Evolutionary conservation across 768 basidiomycete species (phyloP), one percentile per base, ranked within the genome.

Genomic region (Cystobasidium ongulense): DNA sequence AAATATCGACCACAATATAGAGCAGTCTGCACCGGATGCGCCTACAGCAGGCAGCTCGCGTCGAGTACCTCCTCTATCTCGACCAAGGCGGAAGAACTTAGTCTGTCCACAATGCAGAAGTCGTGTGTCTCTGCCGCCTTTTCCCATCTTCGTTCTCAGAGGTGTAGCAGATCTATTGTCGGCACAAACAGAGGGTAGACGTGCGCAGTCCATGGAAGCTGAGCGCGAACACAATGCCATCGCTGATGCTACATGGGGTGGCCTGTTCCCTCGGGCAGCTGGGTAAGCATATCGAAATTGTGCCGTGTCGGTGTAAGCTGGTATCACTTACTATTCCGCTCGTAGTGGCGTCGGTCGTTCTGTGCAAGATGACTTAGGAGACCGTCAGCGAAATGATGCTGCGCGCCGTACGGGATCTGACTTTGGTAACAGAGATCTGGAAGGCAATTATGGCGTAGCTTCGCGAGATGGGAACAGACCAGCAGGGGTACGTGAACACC

Each of bases 21-120:
- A n/a, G n/a, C n/a, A n/a, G n/a, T n/a, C n/a, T n/a, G n/a, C n/a
- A n/a, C n/a, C n/a, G n/a, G n/a, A n/a, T n/a, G n/a, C n/a, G 3
- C 27, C 21, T 8, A 27, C 65, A n/a, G 41, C 65, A 7, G 68
- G 35, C 2, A n/a, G 68, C 50, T 35, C 53, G 8, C 33, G 4
- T 5, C 10, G 68, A 23, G 54, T 71, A 7, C 27, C 50, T 7
- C 21, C 68, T 17, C 35, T 52, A n/a, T 13, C 11, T 10, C 53
- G 54, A 8, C 53, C 68, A 2, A 71, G 54, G 18, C 29, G 41
- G 10, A 23, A 36, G 31, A 71, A 71, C 59, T 38, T 71, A 52
- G 54, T 61, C 52, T 71, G 68, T 36, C 68, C 68, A 23, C 68
- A 71, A 38, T 71, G 68, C 54, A 7, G 68, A 21, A 61, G 33